Evolutionary conservation across 1,284 basidiomycete genomes (phyloP).

Genomic region (Heterobasidion occidentale): DNA sequence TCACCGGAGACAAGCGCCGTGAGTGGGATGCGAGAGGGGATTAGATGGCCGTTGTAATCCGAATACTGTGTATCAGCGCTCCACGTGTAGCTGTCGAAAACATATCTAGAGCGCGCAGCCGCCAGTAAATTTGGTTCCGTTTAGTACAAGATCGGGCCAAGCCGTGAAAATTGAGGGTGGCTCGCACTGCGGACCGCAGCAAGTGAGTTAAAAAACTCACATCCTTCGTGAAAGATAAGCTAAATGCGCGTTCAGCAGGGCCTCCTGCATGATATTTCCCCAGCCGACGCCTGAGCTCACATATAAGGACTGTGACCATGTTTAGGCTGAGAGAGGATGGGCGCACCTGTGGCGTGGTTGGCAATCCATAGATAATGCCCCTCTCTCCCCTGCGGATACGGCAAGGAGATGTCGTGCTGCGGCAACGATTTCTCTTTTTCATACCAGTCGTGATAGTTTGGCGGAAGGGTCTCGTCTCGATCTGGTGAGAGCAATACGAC

Average conservation of each 20-base stretch:
- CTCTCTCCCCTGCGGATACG: constrained; percentile 32
- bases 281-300: constrained; percentile 35
- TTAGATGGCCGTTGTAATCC: constrained; percentile 29
- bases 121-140: neutral
- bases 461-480: constrained; percentile 21
- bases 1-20: constrained; percentile 46
- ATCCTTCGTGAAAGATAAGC: constrained; percentile 36
- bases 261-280: constrained; percentile 54
- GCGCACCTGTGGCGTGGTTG: constrained; percentile 39
- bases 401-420: constrained; percentile 33
- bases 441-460: constrained; percentile 37
- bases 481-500: too few species aligned
- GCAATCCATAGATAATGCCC: constrained; percentile 39
- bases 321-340: neutral
- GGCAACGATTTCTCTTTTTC: constrained; percentile 37
- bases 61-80: constrained; percentile 15
- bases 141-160: too few species aligned
- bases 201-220: constrained; percentile 23
- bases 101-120: constrained; percentile 25
- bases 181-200: too few species aligned
- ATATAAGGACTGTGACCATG: neutral
- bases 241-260: constrained; percentile 40
- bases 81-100: constrained; percentile 67
- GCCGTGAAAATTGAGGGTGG: neutral
- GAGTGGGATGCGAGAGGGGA: constrained; percentile 49